Percentiles rank a stretch among this genome's conserved stretches.
These are phyloP conservation scores for Gentiana dahurica DNA, from an alignment of 257 asterid genomes.

Conservation along the genomic window DNA sequence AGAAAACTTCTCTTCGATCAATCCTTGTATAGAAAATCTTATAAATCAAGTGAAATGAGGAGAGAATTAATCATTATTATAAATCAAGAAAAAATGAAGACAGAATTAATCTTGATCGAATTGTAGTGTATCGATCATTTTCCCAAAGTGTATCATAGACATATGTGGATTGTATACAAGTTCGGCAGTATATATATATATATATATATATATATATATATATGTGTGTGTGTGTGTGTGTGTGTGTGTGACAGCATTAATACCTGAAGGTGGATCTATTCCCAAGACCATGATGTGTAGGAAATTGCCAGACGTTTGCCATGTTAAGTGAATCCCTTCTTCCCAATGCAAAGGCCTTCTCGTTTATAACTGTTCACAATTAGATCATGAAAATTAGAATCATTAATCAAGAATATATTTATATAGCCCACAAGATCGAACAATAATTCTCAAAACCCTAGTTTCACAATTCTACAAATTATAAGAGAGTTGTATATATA, in stretches of 20 bases:
- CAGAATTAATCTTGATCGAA: no score
- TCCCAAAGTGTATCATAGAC: no score
- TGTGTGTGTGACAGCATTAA: neutral
- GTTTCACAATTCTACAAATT: neutral
- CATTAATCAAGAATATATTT: neutral
- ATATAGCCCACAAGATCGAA: neutral
- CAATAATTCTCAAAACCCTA: conserved; percentile 6
- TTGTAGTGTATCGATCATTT: no score
- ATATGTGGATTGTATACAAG: no score
- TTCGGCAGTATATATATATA: no score
- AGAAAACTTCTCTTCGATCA: no score
- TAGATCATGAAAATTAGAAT: neutral
- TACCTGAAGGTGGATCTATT: conserved; percentile 19
- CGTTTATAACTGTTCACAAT: conserved; percentile 17
- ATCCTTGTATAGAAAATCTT: no score
- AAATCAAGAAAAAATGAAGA: no score
- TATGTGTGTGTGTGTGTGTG: no score
- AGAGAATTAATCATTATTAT: no score
- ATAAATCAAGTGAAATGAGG: no score
- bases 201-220: no score
- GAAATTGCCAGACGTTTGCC: conserved; percentile 13
- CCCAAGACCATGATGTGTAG: conserved; percentile 16
- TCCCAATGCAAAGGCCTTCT: conserved; percentile 7
- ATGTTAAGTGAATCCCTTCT: conserved; percentile 8
- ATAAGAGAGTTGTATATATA: neutral